Evolutionary conservation across 192 early-diverging fungal species (phyloP).

Genomic region (Cladochytrium replicatum): DNA sequence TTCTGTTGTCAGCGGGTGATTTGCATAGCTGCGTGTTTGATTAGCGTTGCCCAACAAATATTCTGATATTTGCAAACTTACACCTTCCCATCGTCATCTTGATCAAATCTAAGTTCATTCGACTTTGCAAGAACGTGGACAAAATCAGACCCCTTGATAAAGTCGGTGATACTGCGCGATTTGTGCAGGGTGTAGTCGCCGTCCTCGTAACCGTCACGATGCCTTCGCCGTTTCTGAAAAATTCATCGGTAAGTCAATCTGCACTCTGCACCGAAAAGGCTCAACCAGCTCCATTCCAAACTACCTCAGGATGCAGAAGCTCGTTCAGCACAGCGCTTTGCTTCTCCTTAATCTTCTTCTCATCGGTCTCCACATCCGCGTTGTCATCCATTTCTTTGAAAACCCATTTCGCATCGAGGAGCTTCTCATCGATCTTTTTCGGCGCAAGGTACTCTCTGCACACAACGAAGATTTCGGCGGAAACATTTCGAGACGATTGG

Average conservation of each 20-base stretch:
- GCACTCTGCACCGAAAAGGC: too few relatives aligned
- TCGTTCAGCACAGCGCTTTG: constrained; percentile 50
- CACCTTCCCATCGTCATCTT: constrained; percentile 52
- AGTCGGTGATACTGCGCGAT: constrained; percentile 62
- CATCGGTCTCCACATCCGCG: constrained; percentile 32
- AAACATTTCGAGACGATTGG: constrained; percentile 92
- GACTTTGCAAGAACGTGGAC: constrained; percentile 64
- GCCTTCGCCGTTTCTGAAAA: constrained; percentile 63
- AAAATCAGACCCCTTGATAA: constrained; percentile 69
- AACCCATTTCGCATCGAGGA: constrained; percentile 87
- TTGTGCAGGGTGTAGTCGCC: constrained; percentile 87
- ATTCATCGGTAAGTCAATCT: constrained; percentile 4
- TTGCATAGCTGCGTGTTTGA: constrained; percentile 20
- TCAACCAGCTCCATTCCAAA: too few relatives aligned
- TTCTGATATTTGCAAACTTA: constrained; percentile 5
- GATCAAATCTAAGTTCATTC: constrained; percentile 65
- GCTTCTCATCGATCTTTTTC: constrained; percentile 86
- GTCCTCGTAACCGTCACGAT: constrained; percentile 95
- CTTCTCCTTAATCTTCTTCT: constrained; percentile 40
- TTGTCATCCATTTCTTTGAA: constrained; percentile 82
- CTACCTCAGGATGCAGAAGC: constrained; percentile 77
- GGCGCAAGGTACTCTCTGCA: constrained; percentile 88
- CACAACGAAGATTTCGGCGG: constrained; percentile 98
- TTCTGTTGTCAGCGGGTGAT: constrained; percentile 62
- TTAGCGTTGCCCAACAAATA: constrained; percentile 4